Conservation (phyloP, 2,329 filamentous ascomycete species). For the Aspergillus neoniger region DNA sequence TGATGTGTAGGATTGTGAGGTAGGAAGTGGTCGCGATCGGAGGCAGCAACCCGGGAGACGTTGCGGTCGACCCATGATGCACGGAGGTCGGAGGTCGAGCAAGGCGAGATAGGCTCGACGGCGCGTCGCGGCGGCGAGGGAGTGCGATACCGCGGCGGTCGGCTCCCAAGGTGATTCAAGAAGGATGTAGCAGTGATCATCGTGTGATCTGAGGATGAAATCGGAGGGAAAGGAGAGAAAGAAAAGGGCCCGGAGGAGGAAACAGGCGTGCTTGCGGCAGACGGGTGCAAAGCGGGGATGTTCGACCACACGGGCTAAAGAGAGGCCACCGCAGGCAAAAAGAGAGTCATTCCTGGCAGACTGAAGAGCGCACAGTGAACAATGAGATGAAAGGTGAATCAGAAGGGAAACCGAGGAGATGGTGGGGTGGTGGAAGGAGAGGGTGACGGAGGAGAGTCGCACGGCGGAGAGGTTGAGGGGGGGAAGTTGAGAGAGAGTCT, state of each 20-base stretch:
- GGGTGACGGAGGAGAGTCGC: slow-evolving; percentile 25
- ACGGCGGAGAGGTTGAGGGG: slow-evolving; percentile 29
- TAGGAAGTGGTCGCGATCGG: slow-evolving; percentile 26
- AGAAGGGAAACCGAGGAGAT: slow-evolving; percentile 23
- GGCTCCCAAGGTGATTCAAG: slow-evolving; percentile 35
- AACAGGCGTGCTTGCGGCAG: slow-evolving; percentile 37
- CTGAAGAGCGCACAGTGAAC: slow-evolving; percentile 27
- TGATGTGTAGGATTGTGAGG: slow-evolving; percentile 25
- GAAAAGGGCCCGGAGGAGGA: slow-evolving; percentile 24
- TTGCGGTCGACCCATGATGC: slow-evolving; percentile 34
- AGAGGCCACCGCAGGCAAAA: slow-evolving; percentile 39
- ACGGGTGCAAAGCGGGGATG: slow-evolving; percentile 45
- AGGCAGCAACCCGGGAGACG: slow-evolving; percentile 25
- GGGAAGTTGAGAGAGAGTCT: slow-evolving; percentile 22
- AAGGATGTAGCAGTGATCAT: slow-evolving; percentile 47
- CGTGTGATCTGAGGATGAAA: slow-evolving; percentile 14
- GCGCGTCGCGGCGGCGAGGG: slow-evolving; percentile 51
- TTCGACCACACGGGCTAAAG: slow-evolving; percentile 45
- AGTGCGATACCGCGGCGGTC: slow-evolving; percentile 48
- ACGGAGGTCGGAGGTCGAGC: slow-evolving; percentile 32
- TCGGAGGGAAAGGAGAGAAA: slow-evolving; percentile 15
- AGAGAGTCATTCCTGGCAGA: slow-evolving; percentile 45
- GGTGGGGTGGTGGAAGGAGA: slow-evolving; percentile 24
- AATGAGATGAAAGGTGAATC: slow-evolving; percentile 24
- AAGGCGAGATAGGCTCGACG: slow-evolving; percentile 49